Conservation (phyloP, 2,329 filamentous ascomycete genomes). For the Penicillium sp. region DNA sequence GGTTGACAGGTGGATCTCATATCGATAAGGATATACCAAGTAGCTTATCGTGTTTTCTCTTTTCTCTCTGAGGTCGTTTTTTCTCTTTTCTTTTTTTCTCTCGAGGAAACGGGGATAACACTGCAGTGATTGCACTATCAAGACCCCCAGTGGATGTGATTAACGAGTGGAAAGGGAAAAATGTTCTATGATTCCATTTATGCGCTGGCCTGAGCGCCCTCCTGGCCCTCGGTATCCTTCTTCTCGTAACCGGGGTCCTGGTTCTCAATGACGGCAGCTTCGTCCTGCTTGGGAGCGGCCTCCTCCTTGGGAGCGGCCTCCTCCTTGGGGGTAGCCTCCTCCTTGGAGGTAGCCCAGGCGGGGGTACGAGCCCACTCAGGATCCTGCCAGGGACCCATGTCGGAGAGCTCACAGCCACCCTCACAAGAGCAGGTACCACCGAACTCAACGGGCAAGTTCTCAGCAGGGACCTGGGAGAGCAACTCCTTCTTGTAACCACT, state of each 20-base stretch:
- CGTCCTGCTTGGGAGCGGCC: constrained; percentile 17
- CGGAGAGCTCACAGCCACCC: constrained; percentile 82
- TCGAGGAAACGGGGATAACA: background rate
- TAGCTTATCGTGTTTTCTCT: background rate
- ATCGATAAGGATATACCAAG: background rate
- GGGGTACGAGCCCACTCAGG: constrained; percentile 45
- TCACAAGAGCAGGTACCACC: constrained; percentile 81
- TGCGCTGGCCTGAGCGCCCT: constrained; percentile 29
- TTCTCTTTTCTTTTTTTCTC: constrained; percentile 6
- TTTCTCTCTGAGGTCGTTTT: background rate
- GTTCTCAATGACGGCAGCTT: constrained; percentile 21
- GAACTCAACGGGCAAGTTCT: constrained; percentile 86
- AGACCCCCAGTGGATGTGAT: constrained; percentile 3
- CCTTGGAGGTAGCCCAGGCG: constrained; percentile 39
- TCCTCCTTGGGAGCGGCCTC: constrained; percentile 16
- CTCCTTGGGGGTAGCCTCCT: constrained; percentile 21
- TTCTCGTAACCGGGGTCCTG: constrained; percentile 29
- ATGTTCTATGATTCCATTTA: constrained; percentile 24
- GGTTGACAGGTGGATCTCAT: background rate
- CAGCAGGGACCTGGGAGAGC: constrained; percentile 77
- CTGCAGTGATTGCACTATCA: background rate
- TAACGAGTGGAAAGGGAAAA: constrained; percentile 10
- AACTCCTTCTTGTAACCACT: constrained; percentile 80
- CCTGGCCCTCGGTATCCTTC: constrained; percentile 28
- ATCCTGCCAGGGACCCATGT: constrained; percentile 81